Evolutionary conservation across 192 early-diverging fungal genomes (phyloP).

Genomic region (Entomortierella chlamydospora): DNA sequence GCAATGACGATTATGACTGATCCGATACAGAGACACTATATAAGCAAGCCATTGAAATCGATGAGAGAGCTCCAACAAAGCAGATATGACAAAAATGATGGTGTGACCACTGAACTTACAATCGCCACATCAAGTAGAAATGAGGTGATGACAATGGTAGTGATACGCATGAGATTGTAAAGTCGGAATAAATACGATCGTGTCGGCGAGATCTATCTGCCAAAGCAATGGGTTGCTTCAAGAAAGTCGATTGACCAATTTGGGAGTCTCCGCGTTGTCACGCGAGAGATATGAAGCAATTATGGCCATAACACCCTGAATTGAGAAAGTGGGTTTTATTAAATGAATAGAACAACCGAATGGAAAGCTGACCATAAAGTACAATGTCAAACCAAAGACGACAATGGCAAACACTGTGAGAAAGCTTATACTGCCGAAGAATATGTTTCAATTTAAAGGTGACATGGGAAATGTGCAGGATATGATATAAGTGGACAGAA

Average conservation of each 20-base stretch:
- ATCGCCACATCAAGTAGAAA: constrained; percentile 72
- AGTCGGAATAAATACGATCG: constrained; percentile 67
- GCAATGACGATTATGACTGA: constrained; percentile 70
- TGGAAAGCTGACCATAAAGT: constrained; percentile 45
- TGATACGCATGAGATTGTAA: constrained; percentile 68
- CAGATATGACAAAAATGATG: constrained; percentile 69
- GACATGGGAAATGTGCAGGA: background rate
- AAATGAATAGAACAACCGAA: too few species aligned
- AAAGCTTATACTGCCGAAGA: constrained; percentile 36
- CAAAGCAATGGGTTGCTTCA: constrained; percentile 63
- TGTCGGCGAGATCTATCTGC: constrained; percentile 73
- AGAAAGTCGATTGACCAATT: constrained; percentile 66
- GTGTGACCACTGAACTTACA: constrained; percentile 77
- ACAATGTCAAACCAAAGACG: constrained; percentile 35
- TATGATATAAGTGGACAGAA: background rate
- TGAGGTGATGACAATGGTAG: constrained; percentile 74
- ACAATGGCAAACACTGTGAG: constrained; percentile 16
- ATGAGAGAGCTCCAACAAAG: constrained; percentile 62
- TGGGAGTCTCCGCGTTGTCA: constrained; percentile 33
- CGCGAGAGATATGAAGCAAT: constrained; percentile 68
- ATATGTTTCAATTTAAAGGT: too few species aligned
- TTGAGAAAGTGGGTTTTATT: too few species aligned
- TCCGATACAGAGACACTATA: constrained; percentile 64
- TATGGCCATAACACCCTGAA: constrained; percentile 72
- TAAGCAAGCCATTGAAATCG: constrained; percentile 56